Percentiles rank a stretch among this genome's conserved stretches.
Evolutionary conservation across 805 yeast species (phyloP).

Genomic region (Candida rishiriensis): DNA sequence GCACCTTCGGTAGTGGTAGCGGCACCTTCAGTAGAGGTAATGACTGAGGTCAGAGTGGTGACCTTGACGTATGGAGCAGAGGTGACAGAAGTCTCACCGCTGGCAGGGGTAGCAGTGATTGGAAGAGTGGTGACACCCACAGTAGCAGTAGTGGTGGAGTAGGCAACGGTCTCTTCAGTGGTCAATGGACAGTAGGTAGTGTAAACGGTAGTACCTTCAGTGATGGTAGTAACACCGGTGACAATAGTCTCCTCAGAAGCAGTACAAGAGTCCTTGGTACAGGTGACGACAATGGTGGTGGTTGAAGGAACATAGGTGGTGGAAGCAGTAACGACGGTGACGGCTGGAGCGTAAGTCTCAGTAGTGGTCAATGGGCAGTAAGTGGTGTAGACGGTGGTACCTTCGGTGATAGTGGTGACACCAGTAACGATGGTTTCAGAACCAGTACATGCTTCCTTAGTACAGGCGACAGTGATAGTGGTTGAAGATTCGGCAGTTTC

Average conservation of each 20-base stretch:
- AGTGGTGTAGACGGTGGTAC: slow-evolving; percentile 27
- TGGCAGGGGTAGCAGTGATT: slow-evolving; percentile 2
- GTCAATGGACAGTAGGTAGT: slow-evolving; percentile 34
- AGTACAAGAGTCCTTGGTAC: slow-evolving; percentile 10
- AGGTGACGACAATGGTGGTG: slow-evolving; percentile 17
- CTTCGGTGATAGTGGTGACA: slow-evolving; percentile 22
- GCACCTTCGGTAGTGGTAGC: slow-evolving; percentile 3
- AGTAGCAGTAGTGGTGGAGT: slow-evolving; percentile 7
- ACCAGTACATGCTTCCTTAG: slow-evolving; percentile 18
- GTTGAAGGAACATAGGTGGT: slow-evolving; percentile 5
- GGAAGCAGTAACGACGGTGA: slow-evolving; percentile 5
- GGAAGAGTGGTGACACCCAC: slow-evolving; percentile 8
- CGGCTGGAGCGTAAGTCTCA: slow-evolving; percentile 17
- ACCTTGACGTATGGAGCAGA: slow-evolving; percentile 1
- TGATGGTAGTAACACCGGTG: slow-evolving; percentile 23
- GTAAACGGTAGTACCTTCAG: slow-evolving; percentile 16
- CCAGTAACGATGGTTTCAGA: slow-evolving; percentile 23
- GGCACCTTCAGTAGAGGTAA: slow-evolving; percentile 3
- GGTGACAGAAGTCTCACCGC: slow-evolving; percentile 2
- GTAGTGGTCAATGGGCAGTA: slow-evolving; percentile 30
- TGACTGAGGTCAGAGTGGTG: not conserved
- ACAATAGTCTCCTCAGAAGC: slow-evolving; percentile 15
- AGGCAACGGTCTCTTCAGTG: slow-evolving; percentile 8
- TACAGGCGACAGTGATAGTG: slow-evolving; percentile 22
- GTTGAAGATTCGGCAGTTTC: slow-evolving; percentile 13